Percentiles rank a stretch among this genome's conserved stretches.
These are phyloP conservation scores for Conoideocrella luteorostrata DNA, from an alignment of 2,329 filamentous ascomycete species.

Conservation along the genomic window DNA sequence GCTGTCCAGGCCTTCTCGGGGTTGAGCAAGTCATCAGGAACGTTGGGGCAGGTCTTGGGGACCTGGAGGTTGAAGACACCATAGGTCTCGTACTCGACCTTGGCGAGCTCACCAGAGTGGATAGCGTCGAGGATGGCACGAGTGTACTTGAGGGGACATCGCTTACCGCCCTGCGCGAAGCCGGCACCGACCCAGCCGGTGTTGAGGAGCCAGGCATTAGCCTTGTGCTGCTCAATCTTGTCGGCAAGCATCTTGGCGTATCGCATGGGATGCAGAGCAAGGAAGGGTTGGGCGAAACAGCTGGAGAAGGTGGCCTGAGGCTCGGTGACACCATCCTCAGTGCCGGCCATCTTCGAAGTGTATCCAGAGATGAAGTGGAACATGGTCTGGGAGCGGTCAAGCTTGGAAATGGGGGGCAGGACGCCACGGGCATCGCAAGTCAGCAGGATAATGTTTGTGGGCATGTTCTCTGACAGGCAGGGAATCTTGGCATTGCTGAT, in stretches of 20 bases:
- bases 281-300: slow-evolving; percentile 98
- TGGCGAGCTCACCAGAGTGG: slow-evolving; percentile 91
- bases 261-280: slow-evolving; percentile 97
- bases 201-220: slow-evolving; percentile 98
- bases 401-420: slow-evolving; percentile 94
- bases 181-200: slow-evolving; percentile 95
- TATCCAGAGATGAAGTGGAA: slow-evolving; percentile 99
- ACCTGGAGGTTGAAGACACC: slow-evolving; percentile 94
- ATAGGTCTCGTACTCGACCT: slow-evolving; percentile 90
- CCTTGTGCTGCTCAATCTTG: slow-evolving; percentile 92
- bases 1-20: slow-evolving; percentile 88
- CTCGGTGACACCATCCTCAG: slow-evolving; percentile 93
- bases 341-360: slow-evolving; percentile 99
- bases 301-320: slow-evolving; percentile 98
- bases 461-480: slow-evolving; percentile 80
- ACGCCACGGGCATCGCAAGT: slow-evolving; percentile 98
- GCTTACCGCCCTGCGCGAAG: slow-evolving; percentile 85
- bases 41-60: slow-evolving; percentile 83
- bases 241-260: slow-evolving; percentile 98
- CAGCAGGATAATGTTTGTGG: slow-evolving; percentile 94
- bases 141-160: slow-evolving; percentile 97
- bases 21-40: slow-evolving; percentile 90
- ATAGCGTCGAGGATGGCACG: slow-evolving; percentile 97
- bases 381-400: slow-evolving; percentile 92
- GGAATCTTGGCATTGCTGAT: slow-evolving; percentile 99